Base-by-base conservation (phyloP, 495 filamentous ascomycete species). In the Parathielavia hyrcaniae region DNA sequence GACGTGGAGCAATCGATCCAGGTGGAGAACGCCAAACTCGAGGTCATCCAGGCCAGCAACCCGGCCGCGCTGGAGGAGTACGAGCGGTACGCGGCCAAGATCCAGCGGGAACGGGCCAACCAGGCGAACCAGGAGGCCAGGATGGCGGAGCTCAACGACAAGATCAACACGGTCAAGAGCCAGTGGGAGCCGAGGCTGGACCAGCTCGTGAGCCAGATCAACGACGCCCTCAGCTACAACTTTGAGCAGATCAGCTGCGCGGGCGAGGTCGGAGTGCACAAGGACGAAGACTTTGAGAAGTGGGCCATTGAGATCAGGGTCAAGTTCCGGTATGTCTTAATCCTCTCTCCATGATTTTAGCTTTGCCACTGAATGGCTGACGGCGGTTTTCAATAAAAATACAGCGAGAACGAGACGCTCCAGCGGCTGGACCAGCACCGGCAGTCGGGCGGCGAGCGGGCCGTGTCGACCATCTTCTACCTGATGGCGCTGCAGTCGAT, bases 381-480 rank as follows among this genome's bases (percentile, higher is more conserved):
- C 55, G 44, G 1, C 4, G 10, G 4, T 36, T 7, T 43, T 6
- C 32, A 4, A 6, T 17, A n/a, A n/a, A n/a, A n/a, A 20, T 26
- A 23, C 64, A 88, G 87, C 57, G 86, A 95, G 69, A 79, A 84
- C 68, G 95, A 96, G 68, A 81, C 79, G 11, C 82, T 99, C 17
- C 89, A 92, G 43, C 74, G 89, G 20, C 82, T 99, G 8, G 85
- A 92, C 69, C 84, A 88, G 23, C 91, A 97, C 69, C 89, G 95
- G 34, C 93, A 99, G 71, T 96, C 91, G 19, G 93, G 93, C 60
- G 93, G 93, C 54, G 93, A 99, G 74, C 86, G 95, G 40, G 90
- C 93, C 26, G 93, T 99, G 35, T 91, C 88, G 34, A 99, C 93
- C 2, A 96, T 99, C 68, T 99, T 97, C 81, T 99, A 97, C 72